Percentiles rank a stretch among this genome's conserved stretches.
phyloP scores from a whole-genome alignment of 2,329 filamentous ascomycete genomes.

The Colletotrichum eremochloae region DNA sequence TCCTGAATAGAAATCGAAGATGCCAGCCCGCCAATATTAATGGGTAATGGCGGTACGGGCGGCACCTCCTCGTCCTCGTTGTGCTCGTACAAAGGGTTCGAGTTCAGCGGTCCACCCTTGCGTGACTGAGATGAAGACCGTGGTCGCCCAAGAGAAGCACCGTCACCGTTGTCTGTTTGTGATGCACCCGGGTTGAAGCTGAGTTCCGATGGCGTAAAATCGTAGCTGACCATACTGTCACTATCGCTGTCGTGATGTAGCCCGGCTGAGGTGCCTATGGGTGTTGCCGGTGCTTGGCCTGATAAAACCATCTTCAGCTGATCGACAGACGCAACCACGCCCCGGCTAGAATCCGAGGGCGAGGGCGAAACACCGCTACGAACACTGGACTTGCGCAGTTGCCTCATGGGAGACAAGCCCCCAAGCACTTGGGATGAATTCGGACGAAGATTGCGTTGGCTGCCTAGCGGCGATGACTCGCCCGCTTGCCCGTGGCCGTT shows the following conservation, averaged over 20 bases:
- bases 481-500: slow-evolving; percentile 56
- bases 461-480: slow-evolving; percentile 64
- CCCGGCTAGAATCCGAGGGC: slow-evolving; percentile 59
- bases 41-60: slow-evolving; percentile 68
- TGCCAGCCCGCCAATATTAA: slow-evolving; percentile 49
- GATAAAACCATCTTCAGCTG: slow-evolving; percentile 73
- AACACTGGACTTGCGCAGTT: slow-evolving; percentile 67
- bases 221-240: slow-evolving; percentile 80
- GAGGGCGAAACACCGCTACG: slow-evolving; percentile 64
- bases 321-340: slow-evolving; percentile 71
- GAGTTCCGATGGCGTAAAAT: slow-evolving; percentile 75
- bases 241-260: slow-evolving; percentile 66
- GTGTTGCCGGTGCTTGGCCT: slow-evolving; percentile 61
- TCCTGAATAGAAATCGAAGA: slow-evolving; percentile 53
- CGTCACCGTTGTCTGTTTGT: slow-evolving; percentile 46
- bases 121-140: slow-evolving; percentile 54
- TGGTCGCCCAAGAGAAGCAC: slow-evolving; percentile 47
- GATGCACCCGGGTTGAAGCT: slow-evolving; percentile 65
- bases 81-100: slow-evolving; percentile 56
- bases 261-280: slow-evolving; percentile 54
- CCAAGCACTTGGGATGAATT: slow-evolving; percentile 56
- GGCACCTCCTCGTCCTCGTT: slow-evolving; percentile 59
- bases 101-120: slow-evolving; percentile 57
- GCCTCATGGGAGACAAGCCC: slow-evolving; percentile 53
- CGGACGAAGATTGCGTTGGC: slow-evolving; percentile 64